phyloP scores from a whole-genome alignment of 305 asterid genomes.

The Solanum hybrid region DNA sequence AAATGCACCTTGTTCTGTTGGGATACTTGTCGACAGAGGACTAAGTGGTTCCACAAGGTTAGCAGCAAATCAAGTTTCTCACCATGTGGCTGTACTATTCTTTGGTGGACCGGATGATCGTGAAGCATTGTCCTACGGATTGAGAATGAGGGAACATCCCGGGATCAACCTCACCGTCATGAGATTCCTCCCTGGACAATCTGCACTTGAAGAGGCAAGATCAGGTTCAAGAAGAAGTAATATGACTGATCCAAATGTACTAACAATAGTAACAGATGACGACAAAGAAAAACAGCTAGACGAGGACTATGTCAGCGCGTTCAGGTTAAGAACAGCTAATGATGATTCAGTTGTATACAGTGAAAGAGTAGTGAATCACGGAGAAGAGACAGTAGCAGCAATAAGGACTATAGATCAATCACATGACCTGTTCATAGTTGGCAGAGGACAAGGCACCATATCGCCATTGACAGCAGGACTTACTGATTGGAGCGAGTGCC shows the following conservation, averaged over 20 bases:
- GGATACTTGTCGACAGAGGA: conserved; percentile 82
- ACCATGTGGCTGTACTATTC: conserved; percentile 58
- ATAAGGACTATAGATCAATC: conserved; percentile 47
- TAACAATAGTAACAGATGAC: conserved; percentile 23
- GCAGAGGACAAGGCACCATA: conserved; percentile 59
- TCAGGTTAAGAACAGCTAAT: conserved; percentile 29
- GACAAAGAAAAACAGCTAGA: conserved; percentile 53
- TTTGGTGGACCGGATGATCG: conserved; percentile 85
- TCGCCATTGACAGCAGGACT: conserved; percentile 79
- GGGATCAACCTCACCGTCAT: conserved; percentile 54
- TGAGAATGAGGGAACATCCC: conserved; percentile 69
- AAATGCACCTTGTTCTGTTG: conserved; percentile 76
- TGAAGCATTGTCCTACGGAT: conserved; percentile 67
- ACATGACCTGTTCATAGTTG: conserved; percentile 69
- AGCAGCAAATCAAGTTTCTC: conserved; percentile 40
- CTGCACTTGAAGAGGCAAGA: background rate
- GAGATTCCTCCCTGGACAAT: conserved; percentile 41
- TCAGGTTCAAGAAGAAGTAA: conserved; percentile 3
- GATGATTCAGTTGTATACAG: conserved; percentile 32
- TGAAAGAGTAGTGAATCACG: conserved; percentile 55
- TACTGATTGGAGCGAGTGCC: conserved; percentile 97
- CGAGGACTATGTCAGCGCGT: conserved; percentile 51
- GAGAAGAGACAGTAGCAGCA: conserved; percentile 73
- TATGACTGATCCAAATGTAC: conserved; percentile 5
- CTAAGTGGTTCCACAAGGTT: conserved; percentile 52